Conservation (phyloP, 805 yeast genomes). For the Ogataea paradorogensis region DNA sequence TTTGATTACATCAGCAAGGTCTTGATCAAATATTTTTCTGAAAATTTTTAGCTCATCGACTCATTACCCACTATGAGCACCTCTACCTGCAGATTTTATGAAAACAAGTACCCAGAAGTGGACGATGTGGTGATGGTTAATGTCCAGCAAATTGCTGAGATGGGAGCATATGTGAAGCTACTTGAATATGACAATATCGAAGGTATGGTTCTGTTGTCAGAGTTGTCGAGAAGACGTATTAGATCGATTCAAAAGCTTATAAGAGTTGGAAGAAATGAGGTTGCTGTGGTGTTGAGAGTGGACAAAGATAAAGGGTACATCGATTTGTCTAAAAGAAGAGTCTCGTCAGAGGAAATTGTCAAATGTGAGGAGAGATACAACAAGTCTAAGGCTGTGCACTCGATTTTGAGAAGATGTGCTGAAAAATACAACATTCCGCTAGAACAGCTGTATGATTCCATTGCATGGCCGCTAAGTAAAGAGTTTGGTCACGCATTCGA, state of each 20-base stretch:
- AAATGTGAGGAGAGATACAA: slow-evolving; percentile 97
- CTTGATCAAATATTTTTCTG: slow-evolving; percentile 3
- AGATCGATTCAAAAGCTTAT: slow-evolving; percentile 95
- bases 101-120: slow-evolving; percentile 97
- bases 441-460: slow-evolving; percentile 78
- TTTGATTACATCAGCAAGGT: slow-evolving; percentile 5
- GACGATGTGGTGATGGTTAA: slow-evolving; percentile 99
- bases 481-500: slow-evolving; percentile 97
- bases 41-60: slow-evolving; percentile 12
- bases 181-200: slow-evolving; percentile 97
- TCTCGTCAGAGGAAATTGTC: slow-evolving; percentile 93
- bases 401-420: slow-evolving; percentile 97
- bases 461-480: slow-evolving; percentile 97
- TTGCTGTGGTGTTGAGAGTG: slow-evolving; percentile 95
- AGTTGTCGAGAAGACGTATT: slow-evolving; percentile 97
- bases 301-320: slow-evolving; percentile 98
- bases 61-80: slow-evolving; percentile 57
- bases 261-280: slow-evolving; percentile 98
- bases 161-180: slow-evolving; percentile 98
- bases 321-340: slow-evolving; percentile 96
- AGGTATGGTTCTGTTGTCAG: slow-evolving; percentile 96
- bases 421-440: slow-evolving; percentile 89
- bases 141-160: slow-evolving; percentile 97
- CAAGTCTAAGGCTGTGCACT: slow-evolving; percentile 95
- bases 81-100: slow-evolving; percentile 93